Conservation (phyloP, 345 rosid genomes). For the Populus nigra region DNA sequence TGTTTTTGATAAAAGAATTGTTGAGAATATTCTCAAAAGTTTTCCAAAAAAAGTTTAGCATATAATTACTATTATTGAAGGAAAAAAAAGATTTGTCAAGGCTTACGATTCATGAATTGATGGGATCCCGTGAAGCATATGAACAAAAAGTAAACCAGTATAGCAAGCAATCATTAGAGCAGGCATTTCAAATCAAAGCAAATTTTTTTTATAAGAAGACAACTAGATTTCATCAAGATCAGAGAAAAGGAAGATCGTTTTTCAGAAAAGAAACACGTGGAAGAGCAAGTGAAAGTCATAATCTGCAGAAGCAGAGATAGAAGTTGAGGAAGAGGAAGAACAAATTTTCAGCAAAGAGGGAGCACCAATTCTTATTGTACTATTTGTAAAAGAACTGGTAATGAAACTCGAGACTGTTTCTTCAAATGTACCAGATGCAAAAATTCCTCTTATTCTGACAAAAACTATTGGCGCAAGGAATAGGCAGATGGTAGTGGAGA, state of each 20-base stretch:
- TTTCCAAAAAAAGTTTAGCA: neutral
- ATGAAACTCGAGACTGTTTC: no score
- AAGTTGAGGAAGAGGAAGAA: neutral
- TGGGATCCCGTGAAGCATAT: neutral
- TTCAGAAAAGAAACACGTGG: no score
- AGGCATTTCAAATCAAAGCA: neutral
- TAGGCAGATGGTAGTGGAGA: no score
- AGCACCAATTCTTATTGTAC: no score
- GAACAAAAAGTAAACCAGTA: neutral
- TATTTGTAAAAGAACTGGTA: no score
- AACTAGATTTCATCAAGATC: no score
- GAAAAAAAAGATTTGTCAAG: neutral
- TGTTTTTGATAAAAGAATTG: neutral
- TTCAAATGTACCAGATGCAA: neutral
- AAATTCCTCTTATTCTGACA: neutral
- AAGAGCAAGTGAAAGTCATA: neutral
- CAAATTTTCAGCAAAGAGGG: no score
- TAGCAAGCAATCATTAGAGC: neutral
- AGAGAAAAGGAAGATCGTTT: no score
- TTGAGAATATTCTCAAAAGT: neutral
- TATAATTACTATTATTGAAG: neutral
- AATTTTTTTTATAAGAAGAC: no score
- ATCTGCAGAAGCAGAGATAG: neutral
- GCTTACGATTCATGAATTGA: neutral
- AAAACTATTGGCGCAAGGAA: fast-evolving